Conservation (phyloP, 768 basidiomycete genomes). For the Boletus rubropictus region DNA sequence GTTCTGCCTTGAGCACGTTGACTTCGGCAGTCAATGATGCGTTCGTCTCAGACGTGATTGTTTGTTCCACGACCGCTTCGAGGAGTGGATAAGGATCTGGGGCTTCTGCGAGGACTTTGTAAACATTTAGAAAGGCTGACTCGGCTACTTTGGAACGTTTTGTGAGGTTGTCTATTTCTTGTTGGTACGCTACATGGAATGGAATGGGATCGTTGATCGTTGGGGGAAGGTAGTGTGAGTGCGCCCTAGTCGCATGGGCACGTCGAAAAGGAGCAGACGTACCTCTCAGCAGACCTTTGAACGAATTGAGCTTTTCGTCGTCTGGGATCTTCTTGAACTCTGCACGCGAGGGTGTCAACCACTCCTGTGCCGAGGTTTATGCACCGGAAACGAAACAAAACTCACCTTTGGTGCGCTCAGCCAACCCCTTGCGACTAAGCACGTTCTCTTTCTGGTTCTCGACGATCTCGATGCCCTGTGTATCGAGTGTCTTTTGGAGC, state of each 20-base stretch:
- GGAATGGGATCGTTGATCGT: background rate
- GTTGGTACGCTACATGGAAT: conserved; percentile 71
- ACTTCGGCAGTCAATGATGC: conserved; percentile 53
- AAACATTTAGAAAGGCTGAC: conserved; percentile 93
- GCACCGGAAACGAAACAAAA: background rate
- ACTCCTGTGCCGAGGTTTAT: background rate
- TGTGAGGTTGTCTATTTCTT: conserved; percentile 93
- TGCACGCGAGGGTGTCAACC: conserved; percentile 26
- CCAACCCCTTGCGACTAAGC: conserved; percentile 86
- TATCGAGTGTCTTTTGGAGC: conserved; percentile 88
- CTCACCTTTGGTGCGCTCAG: conserved; percentile 91
- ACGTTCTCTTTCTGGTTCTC: conserved; percentile 99
- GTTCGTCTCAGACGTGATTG: conserved; percentile 58
- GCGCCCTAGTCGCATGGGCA: background rate
- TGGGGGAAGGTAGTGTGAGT: too few species aligned
- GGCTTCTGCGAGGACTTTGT: conserved; percentile 94
- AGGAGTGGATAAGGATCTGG: conserved; percentile 97
- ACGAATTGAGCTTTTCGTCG: conserved; percentile 76
- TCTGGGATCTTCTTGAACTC: conserved; percentile 97
- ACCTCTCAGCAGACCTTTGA: conserved; percentile 91
- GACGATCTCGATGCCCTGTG: conserved; percentile 90
- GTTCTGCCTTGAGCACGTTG: conserved; percentile 65
- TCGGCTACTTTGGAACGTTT: conserved; percentile 89
- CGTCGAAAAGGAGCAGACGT: conserved; percentile 7
- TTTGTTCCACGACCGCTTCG: conserved; percentile 94